Evolutionary conservation across 1,284 basidiomycete species (phyloP), one percentile per base, ranked within the genome.

Genomic region (Phellinidium pouzarii): DNA sequence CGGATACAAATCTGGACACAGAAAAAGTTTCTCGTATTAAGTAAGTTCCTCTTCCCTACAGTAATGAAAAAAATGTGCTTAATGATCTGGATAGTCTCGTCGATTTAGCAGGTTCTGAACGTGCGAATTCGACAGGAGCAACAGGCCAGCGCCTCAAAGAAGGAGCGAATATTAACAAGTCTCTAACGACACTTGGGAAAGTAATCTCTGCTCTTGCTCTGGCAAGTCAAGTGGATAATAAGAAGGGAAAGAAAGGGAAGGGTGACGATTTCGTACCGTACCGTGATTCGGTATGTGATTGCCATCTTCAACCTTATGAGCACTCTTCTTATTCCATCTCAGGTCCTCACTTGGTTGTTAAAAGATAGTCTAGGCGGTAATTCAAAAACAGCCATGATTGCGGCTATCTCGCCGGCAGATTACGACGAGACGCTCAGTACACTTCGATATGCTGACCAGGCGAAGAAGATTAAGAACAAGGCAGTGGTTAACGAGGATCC

Each of bases 391-490:
- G 90, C 91, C 3, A 96, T 95, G 94, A 98, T 99, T 62, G 95
- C 95, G 44, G 95, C 95, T 36, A 98, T 99, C 59, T 87, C 94
- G 20, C 94, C 94, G 14, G 94, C 94, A 34, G 94, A 98, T 70
- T 95, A 98, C 67, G 95, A 99, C 60, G 95, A 99, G 71, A 98
- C 95, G 11, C 74, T 98, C 56, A 93, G 91, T 71, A 95, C 93
- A 3, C 73, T 95, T 54, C 85, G 95, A 2, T 99, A 99, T 69
- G 96, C 95, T 59, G 94, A 98, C 73, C 92, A 91, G 66, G 94
- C 95, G 23, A 99, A 99, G 84, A 96, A 95, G 82, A 99, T 99
- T 75, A 96, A 95, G 84, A 99, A 98, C 71, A 96, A 98, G 75
- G 95, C 95, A 14, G 83, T 98, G 48, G 91, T 99, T 61, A 99